phyloP scores from a whole-genome alignment of 805 yeast genomes.

The Monosporozyma yasuniensis region DNA sequence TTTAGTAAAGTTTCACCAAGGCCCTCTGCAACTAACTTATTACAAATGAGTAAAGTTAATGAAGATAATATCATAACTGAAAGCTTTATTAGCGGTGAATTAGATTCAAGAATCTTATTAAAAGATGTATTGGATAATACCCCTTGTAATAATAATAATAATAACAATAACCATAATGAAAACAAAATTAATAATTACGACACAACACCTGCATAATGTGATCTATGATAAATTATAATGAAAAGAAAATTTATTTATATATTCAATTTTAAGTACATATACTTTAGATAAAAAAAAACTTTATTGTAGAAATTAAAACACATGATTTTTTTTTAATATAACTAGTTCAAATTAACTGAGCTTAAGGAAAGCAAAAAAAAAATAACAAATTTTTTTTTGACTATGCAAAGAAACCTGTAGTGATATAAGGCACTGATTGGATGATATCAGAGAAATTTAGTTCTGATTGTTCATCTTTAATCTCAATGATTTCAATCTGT shows the following conservation, averaged over 20 bases:
- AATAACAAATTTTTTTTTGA: background rate
- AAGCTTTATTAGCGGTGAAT: slow-evolving; percentile 1
- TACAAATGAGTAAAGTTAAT: slow-evolving; percentile 2
- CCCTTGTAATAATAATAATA: background rate
- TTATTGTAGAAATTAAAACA: no score
- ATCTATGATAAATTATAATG: background rate
- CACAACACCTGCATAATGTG: background rate
- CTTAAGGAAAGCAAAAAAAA: background rate
- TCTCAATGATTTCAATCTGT: slow-evolving; percentile 63
- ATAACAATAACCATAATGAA: background rate
- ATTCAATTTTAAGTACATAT: background rate
- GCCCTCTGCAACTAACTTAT: slow-evolving; percentile 2
- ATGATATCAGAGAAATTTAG: background rate
- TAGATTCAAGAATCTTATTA: slow-evolving; percentile 1
- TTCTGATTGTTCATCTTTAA: slow-evolving; percentile 36
- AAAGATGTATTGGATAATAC: slow-evolving; percentile 1
- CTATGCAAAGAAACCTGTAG: no score
- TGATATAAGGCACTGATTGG: background rate
- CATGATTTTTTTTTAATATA: no score
- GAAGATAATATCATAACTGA: slow-evolving; percentile 3
- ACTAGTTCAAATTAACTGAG: no score
- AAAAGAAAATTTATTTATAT: background rate
- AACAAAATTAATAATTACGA: background rate
- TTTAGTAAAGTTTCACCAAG: background rate
- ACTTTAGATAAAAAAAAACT: background rate